Conservation (phyloP, 2,329 filamentous ascomycete species). For the Colletotrichum eremochloae region DNA sequence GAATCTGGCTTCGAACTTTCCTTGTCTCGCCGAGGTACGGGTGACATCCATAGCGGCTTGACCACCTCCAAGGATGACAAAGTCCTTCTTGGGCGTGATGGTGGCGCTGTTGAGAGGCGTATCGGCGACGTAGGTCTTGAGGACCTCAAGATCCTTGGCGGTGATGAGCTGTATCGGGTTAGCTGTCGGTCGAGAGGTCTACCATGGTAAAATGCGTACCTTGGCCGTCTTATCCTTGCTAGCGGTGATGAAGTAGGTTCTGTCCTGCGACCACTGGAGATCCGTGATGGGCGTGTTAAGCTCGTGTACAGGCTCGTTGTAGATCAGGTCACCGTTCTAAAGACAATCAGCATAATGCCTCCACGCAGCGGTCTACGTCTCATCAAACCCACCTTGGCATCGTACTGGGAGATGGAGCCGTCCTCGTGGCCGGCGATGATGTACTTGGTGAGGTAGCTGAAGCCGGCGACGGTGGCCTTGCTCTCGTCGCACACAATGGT, state of each 20-base stretch:
- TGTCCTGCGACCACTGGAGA: constrained; percentile 92
- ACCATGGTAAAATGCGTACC: constrained; percentile 57
- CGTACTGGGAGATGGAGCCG: constrained; percentile 90
- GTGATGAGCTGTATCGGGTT: constrained; percentile 76
- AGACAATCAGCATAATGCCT: constrained; percentile 33
- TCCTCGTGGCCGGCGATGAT: constrained; percentile 99
- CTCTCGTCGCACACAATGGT: constrained; percentile 94
- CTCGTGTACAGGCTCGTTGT: constrained; percentile 88
- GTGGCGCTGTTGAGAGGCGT: constrained; percentile 96
- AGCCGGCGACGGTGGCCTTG: constrained; percentile 97
- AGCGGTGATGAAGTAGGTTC: constrained; percentile 98
- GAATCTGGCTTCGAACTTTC: constrained; percentile 99
- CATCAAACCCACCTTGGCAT: constrained; percentile 77
- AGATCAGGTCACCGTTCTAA: constrained; percentile 82
- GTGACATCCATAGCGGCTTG: constrained; percentile 99
- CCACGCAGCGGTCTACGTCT: background rate
- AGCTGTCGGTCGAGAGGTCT: constrained; percentile 9
- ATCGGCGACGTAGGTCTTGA: constrained; percentile 93
- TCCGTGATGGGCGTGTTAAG: constrained; percentile 87
- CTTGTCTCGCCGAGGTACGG: constrained; percentile 91
- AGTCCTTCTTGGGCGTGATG: constrained; percentile 96
- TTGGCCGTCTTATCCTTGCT: constrained; percentile 98
- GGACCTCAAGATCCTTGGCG: constrained; percentile 85
- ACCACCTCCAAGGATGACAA: constrained; percentile 96
- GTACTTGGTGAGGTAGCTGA: constrained; percentile 94